phyloP scores from a whole-genome alignment of 2,329 filamentous ascomycete species.

The Pestalotiopsis sp. region DNA sequence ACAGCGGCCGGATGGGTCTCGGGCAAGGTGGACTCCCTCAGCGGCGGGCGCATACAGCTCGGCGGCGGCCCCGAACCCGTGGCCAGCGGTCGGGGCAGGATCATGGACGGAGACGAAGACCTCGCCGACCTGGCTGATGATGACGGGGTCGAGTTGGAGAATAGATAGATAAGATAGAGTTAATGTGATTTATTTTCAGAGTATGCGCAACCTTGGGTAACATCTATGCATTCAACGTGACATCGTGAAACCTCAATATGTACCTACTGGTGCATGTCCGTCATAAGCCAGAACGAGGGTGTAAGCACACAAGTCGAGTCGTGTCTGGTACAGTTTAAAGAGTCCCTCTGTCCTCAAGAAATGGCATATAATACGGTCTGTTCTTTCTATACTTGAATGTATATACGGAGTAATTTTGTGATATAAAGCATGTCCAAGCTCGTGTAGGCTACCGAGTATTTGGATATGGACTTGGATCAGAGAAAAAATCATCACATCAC shows the following conservation, averaged over 20 bases:
- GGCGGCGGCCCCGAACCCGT: conserved; percentile 32
- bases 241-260: too few species aligned
- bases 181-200: neutral
- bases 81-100: conserved; percentile 31
- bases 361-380: too few species aligned
- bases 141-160: conserved; percentile 33
- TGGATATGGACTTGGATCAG: neutral
- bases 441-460: neutral
- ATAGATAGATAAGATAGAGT: conserved; percentile 21
- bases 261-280: too few species aligned
- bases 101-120: conserved; percentile 56
- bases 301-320: too few species aligned
- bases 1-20: conserved; percentile 61
- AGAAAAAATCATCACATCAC: neutral
- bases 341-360: too few species aligned
- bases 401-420: too few species aligned
- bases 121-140: conserved; percentile 41
- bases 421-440: neutral
- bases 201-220: neutral
- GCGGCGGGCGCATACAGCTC: conserved; percentile 61
- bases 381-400: too few species aligned
- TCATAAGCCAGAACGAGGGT: too few species aligned
- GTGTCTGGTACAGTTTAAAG: too few species aligned
- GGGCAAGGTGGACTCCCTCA: conserved; percentile 52
- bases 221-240: too few species aligned